Evolutionary conservation across 2,329 filamentous ascomycete genomes (phyloP), one percentile per base, ranked within the genome.

Genomic region (Trichoderma sp.): DNA sequence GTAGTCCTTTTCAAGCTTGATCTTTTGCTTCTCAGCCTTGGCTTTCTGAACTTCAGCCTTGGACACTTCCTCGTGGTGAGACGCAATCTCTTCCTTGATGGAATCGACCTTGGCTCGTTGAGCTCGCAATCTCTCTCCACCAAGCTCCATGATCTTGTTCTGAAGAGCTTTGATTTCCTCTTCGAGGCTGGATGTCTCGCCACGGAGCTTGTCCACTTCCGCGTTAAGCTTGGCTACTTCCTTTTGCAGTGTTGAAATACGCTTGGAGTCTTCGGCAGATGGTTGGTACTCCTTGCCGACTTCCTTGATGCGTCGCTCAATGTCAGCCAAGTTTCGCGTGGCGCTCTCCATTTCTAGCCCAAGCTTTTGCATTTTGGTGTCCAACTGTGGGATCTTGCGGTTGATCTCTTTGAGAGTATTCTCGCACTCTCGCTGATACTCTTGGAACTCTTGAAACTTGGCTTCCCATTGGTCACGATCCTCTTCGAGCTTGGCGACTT

Each of bases 61-160:
- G 4, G 94, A 97, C 47, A 93, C 90, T 73, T 93, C 91, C 74
- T 98, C 95, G 67, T 89, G 91, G 73, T 97, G 87, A 13, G 91
- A 89, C 62, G 91, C 86, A 70, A 98, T 94, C 79, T 97, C 91
- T 77, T 94, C 92, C 80, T 97, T 97, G 74, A 97, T 85, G 7
- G 91, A 88, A 79, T 98, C 95, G 39, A 99, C 94, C 84, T 93
- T 97, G 73, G 93, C 91, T 76, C 96, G 95, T 80, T 99, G 95
- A 20, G 91, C 89, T 70, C 96, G 91, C 20, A 99, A 89, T 82
- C 93, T 94, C 77, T 98, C 94, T 82, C 96, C 96, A 78, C 96
- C 96, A 74, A 97, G 92, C 81, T 98, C 92, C 96, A 99, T 98
- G 78, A 99, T 99, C 85, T 95, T 97, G 86, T 96, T 92, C 79